Percentiles rank a stretch among this genome's conserved stretches.
Conservation (phyloP, 495 filamentous ascomycete genomes). For the Thozetella sp. region DNA sequence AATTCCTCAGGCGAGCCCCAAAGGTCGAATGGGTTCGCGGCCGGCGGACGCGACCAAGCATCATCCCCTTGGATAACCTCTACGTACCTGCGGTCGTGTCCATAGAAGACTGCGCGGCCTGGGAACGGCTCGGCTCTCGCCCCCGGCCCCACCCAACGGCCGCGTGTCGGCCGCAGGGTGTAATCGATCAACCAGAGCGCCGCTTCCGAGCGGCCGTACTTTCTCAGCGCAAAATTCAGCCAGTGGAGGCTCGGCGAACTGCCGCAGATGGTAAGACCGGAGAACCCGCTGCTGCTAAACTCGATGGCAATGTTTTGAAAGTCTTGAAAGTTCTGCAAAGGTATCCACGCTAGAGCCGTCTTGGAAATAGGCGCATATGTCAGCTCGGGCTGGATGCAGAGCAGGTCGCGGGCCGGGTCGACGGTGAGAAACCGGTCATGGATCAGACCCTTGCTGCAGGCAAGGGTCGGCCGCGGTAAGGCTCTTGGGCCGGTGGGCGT, state of each 20-base stretch:
- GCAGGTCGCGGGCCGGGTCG: neutral
- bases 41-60: neutral
- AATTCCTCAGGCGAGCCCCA: neutral
- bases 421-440: neutral
- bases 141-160: too few relatives aligned
- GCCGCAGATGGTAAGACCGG: neutral
- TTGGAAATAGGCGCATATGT: neutral
- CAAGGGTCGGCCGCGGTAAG: neutral
- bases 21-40: neutral
- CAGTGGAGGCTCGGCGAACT: neutral
- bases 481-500: too few relatives aligned
- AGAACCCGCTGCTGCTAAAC: neutral
- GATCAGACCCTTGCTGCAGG: neutral
- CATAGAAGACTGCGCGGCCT: neutral
- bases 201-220: neutral
- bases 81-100: neutral
- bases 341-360: neutral
- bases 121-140: neutral
- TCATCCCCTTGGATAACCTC: neutral
- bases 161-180: too few relatives aligned
- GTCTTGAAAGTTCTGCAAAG: neutral
- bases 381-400: neutral
- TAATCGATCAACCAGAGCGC: neutral
- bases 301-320: neutral
- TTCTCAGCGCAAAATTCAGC: neutral